Evolutionary conservation across 2,329 filamentous ascomycete genomes (phyloP).

Genomic region (Hymenoscyphus fructigenus): DNA sequence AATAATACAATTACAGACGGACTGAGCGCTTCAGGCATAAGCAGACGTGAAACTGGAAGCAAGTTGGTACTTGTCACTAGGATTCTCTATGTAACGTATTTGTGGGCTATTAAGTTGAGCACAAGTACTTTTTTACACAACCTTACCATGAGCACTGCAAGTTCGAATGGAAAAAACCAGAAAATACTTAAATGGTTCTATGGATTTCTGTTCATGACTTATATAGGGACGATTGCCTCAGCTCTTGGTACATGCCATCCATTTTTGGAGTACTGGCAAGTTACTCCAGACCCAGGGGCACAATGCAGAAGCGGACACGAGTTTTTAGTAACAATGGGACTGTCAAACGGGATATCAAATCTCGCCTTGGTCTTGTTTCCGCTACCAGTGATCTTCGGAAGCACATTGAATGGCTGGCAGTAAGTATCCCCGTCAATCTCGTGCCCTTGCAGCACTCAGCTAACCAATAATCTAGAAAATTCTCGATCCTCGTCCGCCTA

Average conservation of each 20-base stretch:
- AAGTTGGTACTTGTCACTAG: conserved; percentile 77
- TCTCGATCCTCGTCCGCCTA: conserved; percentile 70
- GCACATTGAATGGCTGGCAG: conserved; percentile 2
- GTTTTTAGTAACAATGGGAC: conserved; percentile 82
- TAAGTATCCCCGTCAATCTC: not conserved
- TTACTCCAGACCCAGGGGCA: conserved; percentile 77
- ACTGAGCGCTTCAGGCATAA: conserved; percentile 57
- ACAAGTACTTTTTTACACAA: conserved; percentile 87
- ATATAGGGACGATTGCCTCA: conserved; percentile 74
- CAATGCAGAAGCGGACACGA: conserved; percentile 81
- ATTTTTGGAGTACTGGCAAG: conserved; percentile 73
- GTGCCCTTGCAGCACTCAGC: not conserved
- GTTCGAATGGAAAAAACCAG: conserved; percentile 62
- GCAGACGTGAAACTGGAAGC: conserved; percentile 69
- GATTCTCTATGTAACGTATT: conserved; percentile 82
- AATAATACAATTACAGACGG: conserved; percentile 71
- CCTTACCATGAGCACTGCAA: conserved; percentile 78
- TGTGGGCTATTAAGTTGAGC: conserved; percentile 89
- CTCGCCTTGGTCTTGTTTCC: conserved; percentile 82
- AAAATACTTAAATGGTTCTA: conserved; percentile 69
- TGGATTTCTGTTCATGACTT: conserved; percentile 71
- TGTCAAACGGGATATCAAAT: conserved; percentile 84
- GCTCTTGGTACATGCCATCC: conserved; percentile 80
- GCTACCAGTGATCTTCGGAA: conserved; percentile 72
- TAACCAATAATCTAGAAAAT: not conserved